A percentile compares a stretch with the other conserved stretches of the same genome.
phyloP scores from a whole-genome alignment of 805 yeast species.

The Kuraishia hungarica region DNA sequence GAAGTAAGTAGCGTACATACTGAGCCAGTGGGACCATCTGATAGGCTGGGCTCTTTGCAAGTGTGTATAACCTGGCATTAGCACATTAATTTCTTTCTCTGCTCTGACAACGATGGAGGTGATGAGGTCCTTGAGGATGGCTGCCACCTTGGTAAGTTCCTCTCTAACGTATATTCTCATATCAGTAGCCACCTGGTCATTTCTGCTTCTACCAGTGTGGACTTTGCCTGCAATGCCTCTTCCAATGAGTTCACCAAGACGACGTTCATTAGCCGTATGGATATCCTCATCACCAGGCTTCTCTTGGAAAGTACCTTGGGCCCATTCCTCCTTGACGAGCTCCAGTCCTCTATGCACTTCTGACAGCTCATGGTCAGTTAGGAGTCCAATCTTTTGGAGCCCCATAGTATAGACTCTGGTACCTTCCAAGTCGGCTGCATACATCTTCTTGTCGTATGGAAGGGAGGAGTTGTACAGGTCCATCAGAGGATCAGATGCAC shows the following conservation, averaged over 20 bases:
- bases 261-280: slow-evolving; percentile 97
- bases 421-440: slow-evolving; percentile 87
- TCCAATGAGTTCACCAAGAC: slow-evolving; percentile 95
- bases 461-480: slow-evolving; percentile 93
- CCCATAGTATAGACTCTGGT: slow-evolving; percentile 92
- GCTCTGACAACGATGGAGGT: slow-evolving; percentile 67
- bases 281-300: slow-evolving; percentile 94
- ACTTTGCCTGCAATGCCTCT: slow-evolving; percentile 92
- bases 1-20: slow-evolving; percentile 90
- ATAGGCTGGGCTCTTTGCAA: slow-evolving; percentile 99
- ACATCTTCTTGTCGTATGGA: slow-evolving; percentile 95
- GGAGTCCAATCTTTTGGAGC: slow-evolving; percentile 64
- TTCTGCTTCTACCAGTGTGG: slow-evolving; percentile 98
- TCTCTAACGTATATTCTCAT: slow-evolving; percentile 92
- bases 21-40: slow-evolving; percentile 97
- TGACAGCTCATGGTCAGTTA: slow-evolving; percentile 61
- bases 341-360: slow-evolving; percentile 83
- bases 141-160: slow-evolving; percentile 52
- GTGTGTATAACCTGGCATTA: slow-evolving; percentile 99
- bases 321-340: slow-evolving; percentile 76
- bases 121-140: slow-evolving; percentile 54
- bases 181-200: slow-evolving; percentile 99
- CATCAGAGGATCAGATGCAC: slow-evolving; percentile 96
- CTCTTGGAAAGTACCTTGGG: slow-evolving; percentile 52
- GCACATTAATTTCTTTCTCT: slow-evolving; percentile 73